Percentiles rank a stretch among this genome's conserved stretches.
These are phyloP conservation scores for Prunus yedoensis DNA, from an alignment of 331 rosid species.

Conservation along the genomic window DNA sequence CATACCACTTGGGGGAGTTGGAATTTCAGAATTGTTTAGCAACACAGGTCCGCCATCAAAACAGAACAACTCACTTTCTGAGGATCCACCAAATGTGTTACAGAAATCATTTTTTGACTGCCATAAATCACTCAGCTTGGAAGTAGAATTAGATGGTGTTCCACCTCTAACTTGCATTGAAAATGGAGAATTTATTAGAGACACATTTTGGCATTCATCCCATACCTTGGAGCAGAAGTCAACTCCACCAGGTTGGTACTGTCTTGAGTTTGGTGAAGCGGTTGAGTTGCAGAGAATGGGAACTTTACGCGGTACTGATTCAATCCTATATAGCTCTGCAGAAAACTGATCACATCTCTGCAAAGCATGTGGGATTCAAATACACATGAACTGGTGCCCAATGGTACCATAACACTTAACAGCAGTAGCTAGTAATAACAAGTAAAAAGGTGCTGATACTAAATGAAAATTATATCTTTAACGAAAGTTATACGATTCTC, in stretches of 20 bases:
- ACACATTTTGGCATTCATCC: slow-evolving; percentile 32
- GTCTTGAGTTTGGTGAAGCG: slow-evolving; percentile 23
- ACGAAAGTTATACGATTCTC: not conserved
- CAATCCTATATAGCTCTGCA: slow-evolving; percentile 30
- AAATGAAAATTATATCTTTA: not conserved
- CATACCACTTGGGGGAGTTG: slow-evolving; percentile 30
- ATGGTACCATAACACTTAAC: not conserved
- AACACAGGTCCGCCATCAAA: slow-evolving; percentile 30
- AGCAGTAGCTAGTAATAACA: not conserved
- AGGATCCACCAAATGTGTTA: slow-evolving; percentile 29
- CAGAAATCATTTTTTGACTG: slow-evolving; percentile 27
- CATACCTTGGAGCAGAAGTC: slow-evolving; percentile 37
- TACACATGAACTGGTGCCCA: not conserved
- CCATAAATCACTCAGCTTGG: slow-evolving; percentile 30
- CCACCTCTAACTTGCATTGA: slow-evolving; percentile 5
- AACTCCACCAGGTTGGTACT: not conserved
- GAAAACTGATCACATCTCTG: slow-evolving; percentile 41
- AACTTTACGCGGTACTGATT: slow-evolving; percentile 26
- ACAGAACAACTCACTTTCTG: slow-evolving; percentile 21
- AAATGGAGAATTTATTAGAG: slow-evolving; percentile 27
- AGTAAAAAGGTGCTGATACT: not conserved
- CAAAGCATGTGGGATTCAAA: not conserved
- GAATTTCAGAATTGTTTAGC: slow-evolving; percentile 17
- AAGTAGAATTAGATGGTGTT: slow-evolving; percentile 14
- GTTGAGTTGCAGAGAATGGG: slow-evolving; percentile 41